Evolutionary conservation across 2,329 filamentous ascomycete species (phyloP), one percentile per base, ranked within the genome.

Genomic region (Xylariaceae sp.): DNA sequence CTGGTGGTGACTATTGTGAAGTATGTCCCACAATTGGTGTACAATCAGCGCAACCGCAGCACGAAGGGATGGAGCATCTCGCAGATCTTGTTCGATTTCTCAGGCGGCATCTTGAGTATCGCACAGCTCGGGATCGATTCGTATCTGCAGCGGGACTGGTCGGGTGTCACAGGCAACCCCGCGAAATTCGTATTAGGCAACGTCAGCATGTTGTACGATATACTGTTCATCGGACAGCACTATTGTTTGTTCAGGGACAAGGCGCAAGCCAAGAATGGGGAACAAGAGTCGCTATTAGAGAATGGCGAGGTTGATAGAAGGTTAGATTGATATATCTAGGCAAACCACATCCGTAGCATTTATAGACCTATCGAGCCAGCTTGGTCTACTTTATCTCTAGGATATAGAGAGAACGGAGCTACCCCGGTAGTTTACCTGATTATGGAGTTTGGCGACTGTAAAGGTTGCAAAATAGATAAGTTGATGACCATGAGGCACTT

Each of bases 101-200:
- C 78, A 1, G 94, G 94, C 36, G 91, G 93, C 34, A 66, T 94
- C 16, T 75, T 97, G 45, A 96, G 90, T 54, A 79, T 97, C 47
- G 73, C 81, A 2, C 94, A 99, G 71, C 80, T 96, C 56, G 73
- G 86, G 18, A 85, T 97, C 55, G 94, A 97, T 73, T 91, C 90
- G 54, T 90, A 87, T 53, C 73, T 95, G 36, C 86, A 94, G 69
- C 80, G 80, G 50, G 90, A 96, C 73, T 97, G 93, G 92, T 88
- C 86, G 44, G 94, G 93, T 18, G 78, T 97, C 52, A 91, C 87
- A 0, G 93, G 92, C 1, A 97, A 97, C 69, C 90, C 91, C 0
- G 87, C 94, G 61, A 99, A 97, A 74, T 84, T 97, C 53, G 84
- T 86, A 2, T 78, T 97, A 40, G 88, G 89, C 13, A 93, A 96